These are phyloP conservation scores for Coemansia umbellata DNA, from an alignment of 192 early-diverging fungal species.

Conservation along the genomic window DNA sequence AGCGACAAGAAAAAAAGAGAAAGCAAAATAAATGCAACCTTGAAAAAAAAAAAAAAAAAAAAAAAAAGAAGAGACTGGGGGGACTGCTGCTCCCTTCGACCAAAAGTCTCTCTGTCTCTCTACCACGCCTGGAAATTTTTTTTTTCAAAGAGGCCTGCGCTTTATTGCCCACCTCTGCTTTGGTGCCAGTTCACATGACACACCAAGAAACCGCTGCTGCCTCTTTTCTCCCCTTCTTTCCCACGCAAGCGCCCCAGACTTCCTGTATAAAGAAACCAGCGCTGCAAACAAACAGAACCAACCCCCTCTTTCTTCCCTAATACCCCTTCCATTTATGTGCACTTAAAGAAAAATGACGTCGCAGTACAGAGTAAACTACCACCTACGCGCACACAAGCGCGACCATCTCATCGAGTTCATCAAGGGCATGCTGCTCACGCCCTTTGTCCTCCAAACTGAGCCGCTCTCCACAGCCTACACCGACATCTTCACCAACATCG, in stretches of 20 bases:
- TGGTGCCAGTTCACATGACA: too few species aligned
- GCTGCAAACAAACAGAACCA: not conserved
- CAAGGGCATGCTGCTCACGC: conserved; percentile 79
- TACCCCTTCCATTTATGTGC: not conserved
- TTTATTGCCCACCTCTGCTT: too few species aligned
- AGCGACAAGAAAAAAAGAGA: too few species aligned
- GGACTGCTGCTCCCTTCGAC: too few species aligned
- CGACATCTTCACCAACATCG: conserved; percentile 75
- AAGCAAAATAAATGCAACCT: not conserved
- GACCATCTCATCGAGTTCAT: conserved; percentile 91
- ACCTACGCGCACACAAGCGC: conserved; percentile 76
- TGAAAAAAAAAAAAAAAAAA: not conserved
- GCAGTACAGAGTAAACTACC: conserved; percentile 52
- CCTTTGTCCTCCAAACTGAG: conserved; percentile 80
- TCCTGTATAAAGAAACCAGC: too few species aligned
- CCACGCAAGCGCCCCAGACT: too few species aligned
- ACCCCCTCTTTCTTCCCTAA: not conserved
- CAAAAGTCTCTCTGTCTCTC: too few species aligned
- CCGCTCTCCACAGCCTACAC: conserved; percentile 8
- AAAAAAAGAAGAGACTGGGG: too few species aligned
- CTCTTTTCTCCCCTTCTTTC: conserved; percentile 1
- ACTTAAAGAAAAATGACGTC: conserved; percentile 52
- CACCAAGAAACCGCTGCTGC: too few species aligned
- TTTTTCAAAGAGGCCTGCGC: too few species aligned
- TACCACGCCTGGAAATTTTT: too few species aligned